Evolutionary conservation across 306 rosid genomes (phyloP).

Genomic region (Quercus glauca): DNA sequence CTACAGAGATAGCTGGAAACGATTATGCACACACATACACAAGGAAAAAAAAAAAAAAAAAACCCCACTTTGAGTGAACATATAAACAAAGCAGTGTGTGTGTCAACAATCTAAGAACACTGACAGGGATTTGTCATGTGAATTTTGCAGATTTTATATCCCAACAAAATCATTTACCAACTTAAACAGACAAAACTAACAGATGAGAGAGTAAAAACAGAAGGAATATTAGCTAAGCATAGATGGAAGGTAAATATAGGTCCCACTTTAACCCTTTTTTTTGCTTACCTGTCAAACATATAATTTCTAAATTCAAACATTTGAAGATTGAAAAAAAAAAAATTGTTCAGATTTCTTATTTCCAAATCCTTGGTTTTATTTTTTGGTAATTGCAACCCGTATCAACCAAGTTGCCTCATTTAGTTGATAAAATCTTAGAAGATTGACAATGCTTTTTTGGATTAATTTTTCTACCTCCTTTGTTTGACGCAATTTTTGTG

Average conservation of each 20-base stretch:
- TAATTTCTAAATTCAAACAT: background rate
- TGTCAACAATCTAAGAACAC: background rate
- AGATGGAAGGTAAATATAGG: slow-evolving; percentile 8
- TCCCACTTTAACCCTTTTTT: slow-evolving; percentile 26
- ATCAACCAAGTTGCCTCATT: slow-evolving; percentile 18
- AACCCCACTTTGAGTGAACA: slow-evolving; percentile 10
- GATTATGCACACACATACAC: background rate
- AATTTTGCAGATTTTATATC: slow-evolving; percentile 28
- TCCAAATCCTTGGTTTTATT: background rate
- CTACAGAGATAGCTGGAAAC: slow-evolving; percentile 9
- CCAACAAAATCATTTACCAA: slow-evolving; percentile 20
- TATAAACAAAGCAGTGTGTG: background rate
- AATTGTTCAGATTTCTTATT: too few relatives aligned
- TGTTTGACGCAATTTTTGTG: background rate
- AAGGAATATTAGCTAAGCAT: background rate
- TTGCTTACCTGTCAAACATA: slow-evolving; percentile 22
- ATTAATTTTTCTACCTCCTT: background rate
- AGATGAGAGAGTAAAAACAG: background rate
- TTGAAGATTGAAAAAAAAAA: too few relatives aligned
- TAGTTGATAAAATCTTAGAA: slow-evolving; percentile 16
- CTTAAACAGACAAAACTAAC: background rate
- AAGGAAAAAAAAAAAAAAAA: background rate
- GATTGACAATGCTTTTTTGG: too few relatives aligned
- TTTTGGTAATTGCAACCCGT: too few relatives aligned
- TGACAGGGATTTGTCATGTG: slow-evolving; percentile 42